These are phyloP conservation scores for Raffaelea arxii DNA, from an alignment of 2,329 filamentous ascomycete genomes.

Conservation along the genomic window DNA sequence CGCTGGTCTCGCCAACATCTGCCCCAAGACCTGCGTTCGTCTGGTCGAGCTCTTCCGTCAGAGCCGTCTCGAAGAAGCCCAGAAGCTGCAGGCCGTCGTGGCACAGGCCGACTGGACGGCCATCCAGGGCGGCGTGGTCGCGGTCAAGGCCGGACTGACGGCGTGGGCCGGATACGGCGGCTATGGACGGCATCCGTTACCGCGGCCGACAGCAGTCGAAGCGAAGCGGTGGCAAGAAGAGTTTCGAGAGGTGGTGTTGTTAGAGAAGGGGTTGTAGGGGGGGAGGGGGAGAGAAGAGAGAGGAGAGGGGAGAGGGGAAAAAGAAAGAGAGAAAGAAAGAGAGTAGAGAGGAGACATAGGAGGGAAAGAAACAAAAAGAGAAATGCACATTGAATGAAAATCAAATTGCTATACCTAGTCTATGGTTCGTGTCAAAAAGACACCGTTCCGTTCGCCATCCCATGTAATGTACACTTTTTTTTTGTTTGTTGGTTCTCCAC, in stretches of 20 bases:
- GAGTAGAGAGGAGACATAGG: no score
- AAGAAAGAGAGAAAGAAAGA: no score
- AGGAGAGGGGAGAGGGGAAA: no score
- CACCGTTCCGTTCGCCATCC: no score
- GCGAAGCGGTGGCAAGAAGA: conserved; percentile 42
- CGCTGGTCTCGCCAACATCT: conserved; percentile 62
- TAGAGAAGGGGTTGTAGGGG: no score
- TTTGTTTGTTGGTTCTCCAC: no score
- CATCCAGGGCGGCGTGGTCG: conserved; percentile 62
- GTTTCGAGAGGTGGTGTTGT: conserved; percentile 39
- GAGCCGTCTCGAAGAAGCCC: conserved; percentile 50
- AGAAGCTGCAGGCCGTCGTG: conserved; percentile 54
- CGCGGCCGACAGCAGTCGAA: conserved; percentile 40
- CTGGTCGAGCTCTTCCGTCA: conserved; percentile 50
- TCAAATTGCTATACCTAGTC: no score
- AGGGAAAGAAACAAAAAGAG: no score
- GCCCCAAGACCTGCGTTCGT: conserved; percentile 54
- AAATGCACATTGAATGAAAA: no score
- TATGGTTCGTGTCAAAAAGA: no score
- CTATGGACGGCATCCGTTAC: conserved; percentile 37
- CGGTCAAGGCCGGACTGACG: conserved; percentile 59
- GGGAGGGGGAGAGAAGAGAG: no score
- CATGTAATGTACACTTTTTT: no score
- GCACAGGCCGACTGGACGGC: conserved; percentile 63
- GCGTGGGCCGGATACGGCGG: conserved; percentile 59